Evolutionary conservation across 257 asterid species (phyloP).

Genomic region (Petunia axillaris): DNA sequence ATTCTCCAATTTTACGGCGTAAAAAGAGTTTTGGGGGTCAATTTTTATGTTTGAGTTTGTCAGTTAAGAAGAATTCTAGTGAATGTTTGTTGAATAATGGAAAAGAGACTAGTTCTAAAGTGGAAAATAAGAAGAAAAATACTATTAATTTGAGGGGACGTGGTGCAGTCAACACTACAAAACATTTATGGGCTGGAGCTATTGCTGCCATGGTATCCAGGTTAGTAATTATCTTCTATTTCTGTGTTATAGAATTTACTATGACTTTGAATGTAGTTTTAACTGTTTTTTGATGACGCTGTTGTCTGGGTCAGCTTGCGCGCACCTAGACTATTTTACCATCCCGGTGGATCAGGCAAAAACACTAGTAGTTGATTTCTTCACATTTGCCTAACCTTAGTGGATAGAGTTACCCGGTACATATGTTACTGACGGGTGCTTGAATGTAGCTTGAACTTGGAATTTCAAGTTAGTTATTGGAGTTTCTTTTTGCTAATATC

Average conservation of each 20-base stretch:
- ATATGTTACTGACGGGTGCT: too few relatives aligned
- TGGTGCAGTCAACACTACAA: slow-evolving; percentile 81
- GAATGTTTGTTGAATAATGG: slow-evolving; percentile 38
- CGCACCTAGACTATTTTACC: too few relatives aligned
- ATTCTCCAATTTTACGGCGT: slow-evolving; percentile 33
- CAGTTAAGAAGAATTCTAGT: slow-evolving; percentile 44
- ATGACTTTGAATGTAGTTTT: background rate
- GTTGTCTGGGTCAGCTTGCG: too few relatives aligned
- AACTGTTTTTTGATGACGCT: background rate
- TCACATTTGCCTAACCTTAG: too few relatives aligned
- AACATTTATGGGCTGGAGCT: slow-evolving; percentile 98
- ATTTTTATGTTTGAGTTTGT: slow-evolving; percentile 72
- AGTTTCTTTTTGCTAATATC: background rate
- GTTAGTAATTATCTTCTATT: slow-evolving; percentile 34
- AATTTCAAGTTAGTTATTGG: slow-evolving; percentile 5
- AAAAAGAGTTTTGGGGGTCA: slow-evolving; percentile 34
- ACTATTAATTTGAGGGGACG: slow-evolving; percentile 45
- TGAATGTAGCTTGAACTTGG: too few relatives aligned
- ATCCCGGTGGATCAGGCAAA: too few relatives aligned
- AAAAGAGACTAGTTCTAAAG: slow-evolving; percentile 12
- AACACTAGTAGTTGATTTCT: too few relatives aligned
- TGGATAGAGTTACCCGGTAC: too few relatives aligned
- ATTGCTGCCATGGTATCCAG: slow-evolving; percentile 94
- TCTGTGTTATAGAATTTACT: background rate
- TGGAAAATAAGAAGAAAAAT: slow-evolving; percentile 31